Conservation (phyloP, 768 basidiomycete species). For the Termitomyces sp. region DNA sequence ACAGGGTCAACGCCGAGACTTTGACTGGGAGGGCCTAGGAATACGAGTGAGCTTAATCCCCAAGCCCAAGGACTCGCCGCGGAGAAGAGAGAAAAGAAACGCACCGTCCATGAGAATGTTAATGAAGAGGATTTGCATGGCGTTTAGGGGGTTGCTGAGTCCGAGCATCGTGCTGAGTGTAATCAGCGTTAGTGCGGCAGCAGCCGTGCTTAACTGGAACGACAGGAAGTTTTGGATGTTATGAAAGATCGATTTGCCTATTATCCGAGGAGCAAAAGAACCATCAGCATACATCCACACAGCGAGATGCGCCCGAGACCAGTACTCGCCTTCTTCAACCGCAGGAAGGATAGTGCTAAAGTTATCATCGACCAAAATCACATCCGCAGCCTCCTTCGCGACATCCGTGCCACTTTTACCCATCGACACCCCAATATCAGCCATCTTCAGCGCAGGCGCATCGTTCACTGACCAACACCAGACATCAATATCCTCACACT, state of each 20-base stretch:
- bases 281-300: conserved; percentile 4
- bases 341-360: conserved; percentile 93
- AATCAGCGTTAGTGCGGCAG: conserved; percentile 91
- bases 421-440: conserved; percentile 97
- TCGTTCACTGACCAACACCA: conserved; percentile 64
- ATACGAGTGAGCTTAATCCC: not conserved
- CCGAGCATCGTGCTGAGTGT: conserved; percentile 89
- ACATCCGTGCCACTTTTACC: conserved; percentile 98
- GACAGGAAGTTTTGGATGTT: conserved; percentile 98
- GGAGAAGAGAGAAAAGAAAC: conserved; percentile 1
- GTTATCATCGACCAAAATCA: conserved; percentile 96
- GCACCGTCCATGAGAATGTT: conserved; percentile 98
- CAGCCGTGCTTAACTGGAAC: conserved; percentile 97
- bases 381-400: conserved; percentile 96
- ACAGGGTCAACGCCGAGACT: conserved; percentile 96
- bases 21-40: conserved; percentile 84
- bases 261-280: conserved; percentile 18
- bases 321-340: conserved; percentile 75
- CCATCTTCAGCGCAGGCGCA: conserved; percentile 95
- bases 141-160: conserved; percentile 88
- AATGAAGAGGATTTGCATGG: conserved; percentile 99
- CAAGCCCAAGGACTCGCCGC: not conserved
- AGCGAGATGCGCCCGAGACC: not conserved
- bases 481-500: conserved; percentile 1
- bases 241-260: conserved; percentile 96